Evolutionary conservation across 2,329 filamentous ascomycete species (phyloP).

Genomic region (Arthrobotrys sinensis): DNA sequence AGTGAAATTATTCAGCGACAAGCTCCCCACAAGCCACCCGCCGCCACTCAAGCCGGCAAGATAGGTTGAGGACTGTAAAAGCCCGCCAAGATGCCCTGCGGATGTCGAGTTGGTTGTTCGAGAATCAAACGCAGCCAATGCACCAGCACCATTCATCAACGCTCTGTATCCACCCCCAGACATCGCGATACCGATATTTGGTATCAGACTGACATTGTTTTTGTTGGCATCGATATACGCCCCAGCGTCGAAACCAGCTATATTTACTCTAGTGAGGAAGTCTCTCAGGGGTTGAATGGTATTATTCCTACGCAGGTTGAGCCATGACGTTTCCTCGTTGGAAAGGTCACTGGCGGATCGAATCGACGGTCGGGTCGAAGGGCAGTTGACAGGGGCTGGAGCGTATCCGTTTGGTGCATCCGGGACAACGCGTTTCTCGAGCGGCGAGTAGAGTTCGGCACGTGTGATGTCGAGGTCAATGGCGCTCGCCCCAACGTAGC

Average conservation of each 20-base stretch:
- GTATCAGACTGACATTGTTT: slow-evolving; percentile 71
- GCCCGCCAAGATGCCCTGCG: slow-evolving; percentile 80
- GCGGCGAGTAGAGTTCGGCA: slow-evolving; percentile 6
- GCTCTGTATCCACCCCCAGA: slow-evolving; percentile 90
- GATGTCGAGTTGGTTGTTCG: slow-evolving; percentile 76
- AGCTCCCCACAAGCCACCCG: slow-evolving; percentile 85
- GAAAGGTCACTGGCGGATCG: slow-evolving; percentile 44
- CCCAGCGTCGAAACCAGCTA: slow-evolving; percentile 81
- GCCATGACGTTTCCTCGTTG: slow-evolving; percentile 81
- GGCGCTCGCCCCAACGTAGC: slow-evolving; percentile 18
- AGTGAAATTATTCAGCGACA: slow-evolving; percentile 74
- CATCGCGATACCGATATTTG: slow-evolving; percentile 82
- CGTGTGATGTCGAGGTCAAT: slow-evolving; percentile 20
- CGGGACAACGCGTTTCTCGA: slow-evolving; percentile 48
- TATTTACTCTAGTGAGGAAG: slow-evolving; percentile 81
- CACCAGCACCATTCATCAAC: slow-evolving; percentile 85
- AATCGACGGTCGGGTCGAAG: slow-evolving; percentile 48
- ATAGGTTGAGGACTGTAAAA: slow-evolving; percentile 86
- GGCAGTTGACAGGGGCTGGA: slow-evolving; percentile 51
- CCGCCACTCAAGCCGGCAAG: slow-evolving; percentile 85
- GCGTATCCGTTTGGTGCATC: slow-evolving; percentile 54
- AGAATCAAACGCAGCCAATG: slow-evolving; percentile 83
- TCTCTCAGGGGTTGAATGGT: slow-evolving; percentile 81
- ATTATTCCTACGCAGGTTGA: slow-evolving; percentile 78
- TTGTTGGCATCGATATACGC: slow-evolving; percentile 79